phyloP scores from a whole-genome alignment of 345 rosid genomes.

The Erodium maritimum region DNA sequence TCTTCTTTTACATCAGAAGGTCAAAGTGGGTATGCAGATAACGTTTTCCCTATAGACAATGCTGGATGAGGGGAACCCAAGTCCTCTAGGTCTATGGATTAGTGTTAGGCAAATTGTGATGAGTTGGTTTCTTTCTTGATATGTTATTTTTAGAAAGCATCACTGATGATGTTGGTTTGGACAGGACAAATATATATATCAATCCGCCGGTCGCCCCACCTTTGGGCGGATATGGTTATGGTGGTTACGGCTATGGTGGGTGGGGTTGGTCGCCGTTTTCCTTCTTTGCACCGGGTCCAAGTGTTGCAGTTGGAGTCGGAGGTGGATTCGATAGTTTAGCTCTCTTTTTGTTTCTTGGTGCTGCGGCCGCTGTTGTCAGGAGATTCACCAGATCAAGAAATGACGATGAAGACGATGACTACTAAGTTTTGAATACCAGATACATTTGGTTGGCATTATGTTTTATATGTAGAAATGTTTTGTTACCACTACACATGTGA shows the following conservation, averaged over 20 bases:
- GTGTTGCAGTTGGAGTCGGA: constrained; percentile 64
- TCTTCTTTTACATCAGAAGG: too few species aligned
- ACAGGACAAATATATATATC: constrained; percentile 81
- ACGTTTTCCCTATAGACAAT: too few species aligned
- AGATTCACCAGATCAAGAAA: constrained; percentile 50
- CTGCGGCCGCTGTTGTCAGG: constrained; percentile 61
- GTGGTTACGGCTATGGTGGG: constrained; percentile 82
- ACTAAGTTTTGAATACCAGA: neutral
- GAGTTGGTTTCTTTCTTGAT: too few species aligned
- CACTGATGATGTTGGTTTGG: neutral
- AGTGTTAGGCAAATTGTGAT: too few species aligned
- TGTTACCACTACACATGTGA: too few species aligned
- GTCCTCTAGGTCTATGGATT: neutral
- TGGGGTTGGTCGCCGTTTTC: constrained; percentile 98
- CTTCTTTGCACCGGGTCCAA: constrained; percentile 79
- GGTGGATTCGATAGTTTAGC: constrained; percentile 63
- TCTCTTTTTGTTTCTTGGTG: constrained; percentile 71
- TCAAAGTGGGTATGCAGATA: too few species aligned
- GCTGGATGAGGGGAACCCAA: neutral
- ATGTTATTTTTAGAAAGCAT: neutral
- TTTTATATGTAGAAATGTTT: too few species aligned
- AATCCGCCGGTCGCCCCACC: constrained; percentile 89
- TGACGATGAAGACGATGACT: constrained; percentile 34
- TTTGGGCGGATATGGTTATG: constrained; percentile 88
- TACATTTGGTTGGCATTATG: too few species aligned